Evolutionary conservation across 2,329 filamentous ascomycete genomes (phyloP).

Genomic region (Fulvia fulva): DNA sequence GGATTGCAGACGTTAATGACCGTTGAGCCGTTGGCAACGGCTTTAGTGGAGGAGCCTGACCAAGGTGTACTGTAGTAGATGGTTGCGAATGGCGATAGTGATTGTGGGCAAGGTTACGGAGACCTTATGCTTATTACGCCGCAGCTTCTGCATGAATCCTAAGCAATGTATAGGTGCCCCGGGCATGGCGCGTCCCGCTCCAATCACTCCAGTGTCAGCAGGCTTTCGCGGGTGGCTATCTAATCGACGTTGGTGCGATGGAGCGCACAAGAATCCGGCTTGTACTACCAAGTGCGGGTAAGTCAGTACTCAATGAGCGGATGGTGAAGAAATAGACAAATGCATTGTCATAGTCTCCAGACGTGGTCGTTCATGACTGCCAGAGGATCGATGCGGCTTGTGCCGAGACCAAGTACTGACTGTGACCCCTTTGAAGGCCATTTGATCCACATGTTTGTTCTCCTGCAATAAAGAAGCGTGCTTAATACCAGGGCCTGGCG

Average conservation of each 20-base stretch:
- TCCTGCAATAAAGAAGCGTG: conserved; percentile 24
- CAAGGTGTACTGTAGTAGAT: conserved; percentile 19
- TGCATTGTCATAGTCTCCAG: conserved; percentile 12
- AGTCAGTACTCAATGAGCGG: not conserved
- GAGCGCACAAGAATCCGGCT: not conserved
- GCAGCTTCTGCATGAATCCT: conserved; percentile 18
- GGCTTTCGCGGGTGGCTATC: not conserved
- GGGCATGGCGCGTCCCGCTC: conserved; percentile 26
- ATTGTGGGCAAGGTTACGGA: conserved; percentile 13
- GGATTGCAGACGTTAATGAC: conserved; percentile 10
- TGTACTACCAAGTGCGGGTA: not conserved
- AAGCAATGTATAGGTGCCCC: conserved; percentile 18
- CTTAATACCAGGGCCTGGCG: conserved; percentile 23
- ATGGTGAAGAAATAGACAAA: conserved; percentile 12
- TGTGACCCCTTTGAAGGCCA: conserved; percentile 19
- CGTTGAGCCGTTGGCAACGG: conserved; percentile 15
- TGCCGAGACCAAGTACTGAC: conserved; percentile 17
- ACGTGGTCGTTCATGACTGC: conserved; percentile 6
- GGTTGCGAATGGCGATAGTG: conserved; percentile 17
- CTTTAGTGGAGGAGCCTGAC: conserved; percentile 13
- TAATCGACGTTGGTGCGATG: not conserved
- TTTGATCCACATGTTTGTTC: conserved; percentile 24
- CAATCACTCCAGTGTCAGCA: conserved; percentile 20
- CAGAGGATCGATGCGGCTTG: conserved; percentile 12
- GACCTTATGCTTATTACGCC: conserved; percentile 22